These are phyloP conservation scores for Hypomyces rosellus DNA, from an alignment of 2,329 filamentous ascomycete genomes.

Conservation along the genomic window DNA sequence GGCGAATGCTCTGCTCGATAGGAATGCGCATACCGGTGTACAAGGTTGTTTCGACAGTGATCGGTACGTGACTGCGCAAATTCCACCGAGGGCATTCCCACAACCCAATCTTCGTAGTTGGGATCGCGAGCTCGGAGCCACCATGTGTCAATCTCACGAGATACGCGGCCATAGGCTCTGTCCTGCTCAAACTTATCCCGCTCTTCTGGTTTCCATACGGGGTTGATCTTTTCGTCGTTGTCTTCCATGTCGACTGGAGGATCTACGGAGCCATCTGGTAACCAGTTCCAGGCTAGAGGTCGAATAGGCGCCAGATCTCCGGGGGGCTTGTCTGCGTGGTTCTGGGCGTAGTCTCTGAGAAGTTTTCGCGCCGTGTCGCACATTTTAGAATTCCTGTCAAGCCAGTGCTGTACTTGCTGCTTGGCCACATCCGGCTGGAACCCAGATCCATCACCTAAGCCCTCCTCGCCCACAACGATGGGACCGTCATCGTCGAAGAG, in stretches of 20 bases:
- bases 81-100: constrained; percentile 54
- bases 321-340: constrained; percentile 41
- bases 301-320: constrained; percentile 45
- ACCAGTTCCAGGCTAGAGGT: constrained; percentile 51
- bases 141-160: constrained; percentile 59
- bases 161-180: constrained; percentile 52
- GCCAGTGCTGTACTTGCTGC: constrained; percentile 55
- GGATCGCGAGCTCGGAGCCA: constrained; percentile 56
- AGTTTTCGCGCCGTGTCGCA: constrained; percentile 50
- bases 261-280: constrained; percentile 33
- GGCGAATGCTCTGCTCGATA: constrained; percentile 37
- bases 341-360: constrained; percentile 48
- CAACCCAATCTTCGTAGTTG: constrained; percentile 53
- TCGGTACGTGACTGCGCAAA: constrained; percentile 52
- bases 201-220: constrained; percentile 46
- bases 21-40: constrained; percentile 47
- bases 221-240: constrained; percentile 38
- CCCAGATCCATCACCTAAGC: constrained; percentile 44
- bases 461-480: constrained; percentile 44
- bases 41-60: constrained; percentile 53
- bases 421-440: constrained; percentile 53
- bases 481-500: constrained; percentile 53
- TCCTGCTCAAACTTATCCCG: constrained; percentile 55
- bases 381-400: constrained; percentile 54
- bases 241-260: constrained; percentile 27